Conservation (phyloP, 768 basidiomycete genomes). For the Saitozyma podzolica region DNA sequence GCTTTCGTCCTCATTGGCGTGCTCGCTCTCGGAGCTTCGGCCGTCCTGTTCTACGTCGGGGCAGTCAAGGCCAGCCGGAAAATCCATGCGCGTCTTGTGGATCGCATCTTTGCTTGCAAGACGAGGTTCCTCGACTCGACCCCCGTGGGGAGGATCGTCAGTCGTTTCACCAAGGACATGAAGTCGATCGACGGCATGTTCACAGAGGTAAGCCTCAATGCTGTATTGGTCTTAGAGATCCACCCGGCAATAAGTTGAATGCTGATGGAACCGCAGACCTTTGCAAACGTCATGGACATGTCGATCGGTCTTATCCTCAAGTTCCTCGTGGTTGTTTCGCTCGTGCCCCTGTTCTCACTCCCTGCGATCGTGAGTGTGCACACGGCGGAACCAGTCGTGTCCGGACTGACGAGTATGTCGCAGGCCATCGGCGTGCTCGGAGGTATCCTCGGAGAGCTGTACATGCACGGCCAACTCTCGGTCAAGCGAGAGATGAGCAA, state of each 20-base stretch:
- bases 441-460: conserved; percentile 57
- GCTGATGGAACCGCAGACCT: conserved; percentile 23
- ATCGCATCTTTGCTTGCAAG: conserved; percentile 42
- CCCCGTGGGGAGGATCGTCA: conserved; percentile 45
- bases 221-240: background rate
- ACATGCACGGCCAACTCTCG: conserved; percentile 62
- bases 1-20: conserved; percentile 36
- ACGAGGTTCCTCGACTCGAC: conserved; percentile 44
- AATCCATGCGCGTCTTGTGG: conserved; percentile 42
- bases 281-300: conserved; percentile 37
- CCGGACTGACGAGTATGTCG: background rate
- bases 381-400: background rate
- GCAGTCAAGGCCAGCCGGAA: conserved; percentile 42
- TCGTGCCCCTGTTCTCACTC: conserved; percentile 46
- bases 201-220: conserved; percentile 23
- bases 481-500: conserved; percentile 64
- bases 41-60: conserved; percentile 43
- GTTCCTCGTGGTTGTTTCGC: conserved; percentile 41
- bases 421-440: conserved; percentile 54
- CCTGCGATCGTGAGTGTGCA: conserved; percentile 31
- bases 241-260: background rate
- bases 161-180: conserved; percentile 51
- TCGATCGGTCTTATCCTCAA: conserved; percentile 40
- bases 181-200: conserved; percentile 45
- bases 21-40: conserved; percentile 15